A percentile compares a stretch with the other conserved stretches of the same genome.
These are phyloP conservation scores for Mycoemilia scoparia DNA, from an alignment of 192 early-diverging fungal genomes.

Conservation along the genomic window DNA sequence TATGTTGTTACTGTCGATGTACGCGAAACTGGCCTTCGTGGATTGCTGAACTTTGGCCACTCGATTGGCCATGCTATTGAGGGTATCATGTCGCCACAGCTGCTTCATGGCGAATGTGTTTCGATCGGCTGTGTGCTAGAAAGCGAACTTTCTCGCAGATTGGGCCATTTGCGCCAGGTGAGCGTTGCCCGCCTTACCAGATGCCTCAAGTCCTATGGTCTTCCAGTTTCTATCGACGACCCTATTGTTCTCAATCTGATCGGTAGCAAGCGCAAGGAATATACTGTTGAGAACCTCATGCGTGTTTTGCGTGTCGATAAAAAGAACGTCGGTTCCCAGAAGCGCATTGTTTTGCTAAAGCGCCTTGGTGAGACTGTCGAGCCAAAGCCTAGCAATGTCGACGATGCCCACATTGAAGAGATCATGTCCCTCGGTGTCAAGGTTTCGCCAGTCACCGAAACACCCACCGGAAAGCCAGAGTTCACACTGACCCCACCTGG, in stretches of 20 bases:
- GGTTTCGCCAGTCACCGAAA: slow-evolving; percentile 38
- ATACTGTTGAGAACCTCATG: slow-evolving; percentile 65
- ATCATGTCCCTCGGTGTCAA: slow-evolving; percentile 58
- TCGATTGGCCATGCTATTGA: slow-evolving; percentile 94
- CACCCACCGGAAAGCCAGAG: slow-evolving; percentile 1
- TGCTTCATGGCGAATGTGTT: slow-evolving; percentile 95
- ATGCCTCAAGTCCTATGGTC: slow-evolving; percentile 69
- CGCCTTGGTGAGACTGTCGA: slow-evolving; percentile 75
- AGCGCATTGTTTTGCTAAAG: slow-evolving; percentile 73
- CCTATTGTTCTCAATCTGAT: slow-evolving; percentile 43
- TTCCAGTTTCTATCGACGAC: slow-evolving; percentile 74
- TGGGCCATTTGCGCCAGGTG: slow-evolving; percentile 73
- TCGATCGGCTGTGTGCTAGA: slow-evolving; percentile 89
- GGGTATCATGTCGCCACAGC: slow-evolving; percentile 66
- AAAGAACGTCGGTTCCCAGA: slow-evolving; percentile 83
- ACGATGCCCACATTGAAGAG: slow-evolving; percentile 68
- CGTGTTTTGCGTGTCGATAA: slow-evolving; percentile 89
- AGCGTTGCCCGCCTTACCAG: slow-evolving; percentile 67
- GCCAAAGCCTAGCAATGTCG: slow-evolving; percentile 58
- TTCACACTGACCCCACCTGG: slow-evolving; percentile 54
- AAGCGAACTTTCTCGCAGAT: slow-evolving; percentile 75
- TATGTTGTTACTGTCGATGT: slow-evolving; percentile 91
- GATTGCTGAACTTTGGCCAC: slow-evolving; percentile 94
- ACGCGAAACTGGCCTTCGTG: slow-evolving; percentile 83
- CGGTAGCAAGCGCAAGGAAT: slow-evolving; percentile 35